These are phyloP conservation scores for Coffea canephora DNA, from an alignment of 257 asterid species.

Conservation along the genomic window DNA sequence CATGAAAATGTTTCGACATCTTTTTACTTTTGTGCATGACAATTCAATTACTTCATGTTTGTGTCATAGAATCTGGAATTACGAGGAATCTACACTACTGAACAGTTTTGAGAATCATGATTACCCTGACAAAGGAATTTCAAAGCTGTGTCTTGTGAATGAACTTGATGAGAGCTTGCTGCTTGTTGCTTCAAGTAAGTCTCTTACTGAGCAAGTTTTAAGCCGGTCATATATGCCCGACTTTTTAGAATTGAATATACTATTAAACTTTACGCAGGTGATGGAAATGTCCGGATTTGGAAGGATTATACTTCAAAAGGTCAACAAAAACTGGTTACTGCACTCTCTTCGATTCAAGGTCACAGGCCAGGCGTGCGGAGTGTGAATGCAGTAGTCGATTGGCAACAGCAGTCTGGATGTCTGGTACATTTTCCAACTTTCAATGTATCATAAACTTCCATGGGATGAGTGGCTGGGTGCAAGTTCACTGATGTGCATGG, in stretches of 20 bases:
- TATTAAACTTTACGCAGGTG: conserved; percentile 44
- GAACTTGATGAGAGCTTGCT: conserved; percentile 92
- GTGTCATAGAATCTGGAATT: conserved; percentile 42
- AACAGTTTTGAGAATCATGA: conserved; percentile 88
- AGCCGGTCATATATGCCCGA: not conserved
- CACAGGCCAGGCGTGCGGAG: conserved; percentile 81
- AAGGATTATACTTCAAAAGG: conserved; percentile 75
- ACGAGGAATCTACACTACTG: conserved; percentile 78
- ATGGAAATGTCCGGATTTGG: conserved; percentile 93
- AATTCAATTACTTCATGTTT: conserved; percentile 1
- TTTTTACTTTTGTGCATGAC: not conserved
- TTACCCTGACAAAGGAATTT: conserved; percentile 85
- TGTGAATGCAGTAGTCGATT: conserved; percentile 94
- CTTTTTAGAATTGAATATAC: conserved; percentile 12
- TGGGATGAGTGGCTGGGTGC: not conserved
- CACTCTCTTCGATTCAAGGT: conserved; percentile 86
- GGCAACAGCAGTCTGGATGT: conserved; percentile 99
- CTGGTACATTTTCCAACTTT: conserved; percentile 25
- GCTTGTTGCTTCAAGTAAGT: conserved; percentile 95
- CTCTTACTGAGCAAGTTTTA: conserved; percentile 9
- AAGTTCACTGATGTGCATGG: not conserved
- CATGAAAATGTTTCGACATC: not conserved
- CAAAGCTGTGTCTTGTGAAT: conserved; percentile 89
- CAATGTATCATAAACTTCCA: not conserved
- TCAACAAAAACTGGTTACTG: conserved; percentile 81